These are phyloP conservation scores for Hypoxylon sp. DNA, from an alignment of 2,329 filamentous ascomycete genomes.

Conservation along the genomic window DNA sequence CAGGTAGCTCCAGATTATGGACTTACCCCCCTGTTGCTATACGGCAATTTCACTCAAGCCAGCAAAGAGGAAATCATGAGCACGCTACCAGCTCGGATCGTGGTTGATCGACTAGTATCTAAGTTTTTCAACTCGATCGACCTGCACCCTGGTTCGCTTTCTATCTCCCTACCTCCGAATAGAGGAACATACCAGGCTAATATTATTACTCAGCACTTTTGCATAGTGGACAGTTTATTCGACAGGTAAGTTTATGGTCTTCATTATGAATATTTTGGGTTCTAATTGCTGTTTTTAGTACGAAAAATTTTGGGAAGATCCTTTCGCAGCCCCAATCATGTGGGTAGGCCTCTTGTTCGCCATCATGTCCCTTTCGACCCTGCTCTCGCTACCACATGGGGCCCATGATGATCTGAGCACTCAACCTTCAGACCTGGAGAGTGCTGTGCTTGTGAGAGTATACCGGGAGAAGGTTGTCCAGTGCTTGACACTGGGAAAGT, in stretches of 20 bases:
- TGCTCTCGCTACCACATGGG: constrained; percentile 24
- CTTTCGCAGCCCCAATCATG: constrained; percentile 53
- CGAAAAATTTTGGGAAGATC: constrained; percentile 59
- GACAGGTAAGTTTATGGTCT: constrained; percentile 42
- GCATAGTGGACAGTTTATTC: constrained; percentile 52
- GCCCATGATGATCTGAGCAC: constrained; percentile 15
- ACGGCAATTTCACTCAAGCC: constrained; percentile 47
- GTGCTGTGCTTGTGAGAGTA: constrained; percentile 15
- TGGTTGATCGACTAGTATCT: constrained; percentile 55
- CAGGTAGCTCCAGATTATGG: constrained; percentile 18
- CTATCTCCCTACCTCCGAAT: neutral
- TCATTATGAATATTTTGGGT: neutral
- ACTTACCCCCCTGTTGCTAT: constrained; percentile 51
- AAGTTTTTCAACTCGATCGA: constrained; percentile 56
- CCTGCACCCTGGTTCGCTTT: constrained; percentile 45
- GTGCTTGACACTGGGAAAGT: constrained; percentile 56
- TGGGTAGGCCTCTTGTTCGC: constrained; percentile 63
- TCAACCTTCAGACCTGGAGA: constrained; percentile 4
- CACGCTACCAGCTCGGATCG: constrained; percentile 52
- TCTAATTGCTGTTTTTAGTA: constrained; percentile 52
- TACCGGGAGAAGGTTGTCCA: constrained; percentile 53
- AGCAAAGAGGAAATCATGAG: constrained; percentile 53
- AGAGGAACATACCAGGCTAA: constrained; percentile 4
- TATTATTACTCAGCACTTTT: constrained; percentile 41
- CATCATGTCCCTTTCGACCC: constrained; percentile 58